These are phyloP conservation scores for Erysimum cheiranthoides DNA, from an alignment of 345 rosid genomes.

Conservation along the genomic window DNA sequence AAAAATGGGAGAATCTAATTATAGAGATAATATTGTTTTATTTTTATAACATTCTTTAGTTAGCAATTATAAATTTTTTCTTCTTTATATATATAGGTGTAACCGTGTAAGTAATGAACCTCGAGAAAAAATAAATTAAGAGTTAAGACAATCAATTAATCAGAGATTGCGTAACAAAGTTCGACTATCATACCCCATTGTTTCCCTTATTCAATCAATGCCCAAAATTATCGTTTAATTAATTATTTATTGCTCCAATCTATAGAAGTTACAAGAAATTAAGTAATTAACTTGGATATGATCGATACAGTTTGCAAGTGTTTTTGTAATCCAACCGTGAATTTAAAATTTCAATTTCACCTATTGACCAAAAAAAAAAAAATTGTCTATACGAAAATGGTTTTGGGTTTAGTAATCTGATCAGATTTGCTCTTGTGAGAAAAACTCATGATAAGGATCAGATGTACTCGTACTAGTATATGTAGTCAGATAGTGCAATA, in stretches of 20 bases:
- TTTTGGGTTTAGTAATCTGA: background rate
- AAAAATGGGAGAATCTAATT: constrained; percentile 22
- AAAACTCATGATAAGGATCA: background rate
- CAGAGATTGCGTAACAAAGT: constrained; percentile 24
- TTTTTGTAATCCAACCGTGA: background rate
- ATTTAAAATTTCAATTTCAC: background rate
- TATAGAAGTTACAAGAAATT: background rate
- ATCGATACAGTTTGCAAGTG: background rate
- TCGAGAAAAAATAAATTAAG: background rate
- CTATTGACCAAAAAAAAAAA: background rate
- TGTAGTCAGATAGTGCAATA: background rate
- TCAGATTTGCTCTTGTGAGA: too few species aligned
- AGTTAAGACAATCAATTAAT: constrained; percentile 33
- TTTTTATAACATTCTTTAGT: constrained; percentile 31
- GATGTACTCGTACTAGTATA: background rate
- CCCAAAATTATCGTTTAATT: background rate
- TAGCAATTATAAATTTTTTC: background rate
- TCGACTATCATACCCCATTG: constrained; percentile 10
- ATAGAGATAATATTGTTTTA: constrained; percentile 35
- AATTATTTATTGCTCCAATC: background rate
- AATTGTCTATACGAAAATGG: background rate
- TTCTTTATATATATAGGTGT: constrained; percentile 10
- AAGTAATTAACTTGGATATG: background rate
- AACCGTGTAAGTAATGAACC: constrained; percentile 24
- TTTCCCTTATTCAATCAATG: background rate